Evolutionary conservation across 139 green algal genomes (phyloP).

Genomic region (Volvox africanus): DNA sequence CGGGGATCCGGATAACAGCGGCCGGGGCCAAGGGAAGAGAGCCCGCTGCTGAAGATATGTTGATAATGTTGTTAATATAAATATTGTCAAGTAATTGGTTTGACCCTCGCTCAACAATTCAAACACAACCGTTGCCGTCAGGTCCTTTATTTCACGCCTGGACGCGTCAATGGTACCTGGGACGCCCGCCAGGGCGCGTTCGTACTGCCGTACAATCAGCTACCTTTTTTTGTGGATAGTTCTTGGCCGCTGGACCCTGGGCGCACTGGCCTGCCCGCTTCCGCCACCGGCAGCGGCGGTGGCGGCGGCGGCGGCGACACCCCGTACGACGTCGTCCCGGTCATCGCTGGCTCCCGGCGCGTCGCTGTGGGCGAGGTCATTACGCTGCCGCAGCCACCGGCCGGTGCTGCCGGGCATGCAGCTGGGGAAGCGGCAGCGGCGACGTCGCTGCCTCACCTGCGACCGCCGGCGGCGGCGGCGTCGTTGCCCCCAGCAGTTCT

Average conservation of each 20-base stretch:
- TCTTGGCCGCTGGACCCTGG: constrained; percentile 55
- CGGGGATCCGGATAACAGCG: too few relatives aligned
- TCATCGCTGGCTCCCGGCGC: neutral
- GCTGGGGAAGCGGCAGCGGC: neutral
- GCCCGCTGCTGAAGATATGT: too few relatives aligned
- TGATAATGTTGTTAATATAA: too few relatives aligned
- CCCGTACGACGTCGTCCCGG: constrained; percentile 26
- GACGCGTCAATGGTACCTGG: constrained; percentile 34
- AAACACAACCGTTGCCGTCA: too few relatives aligned
- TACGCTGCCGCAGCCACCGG: neutral
- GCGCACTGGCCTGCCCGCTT: constrained; percentile 7
- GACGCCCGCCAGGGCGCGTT: neutral
- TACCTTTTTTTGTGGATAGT: constrained; percentile 53
- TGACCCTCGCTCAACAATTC: too few relatives aligned
- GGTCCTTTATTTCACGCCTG: constrained; percentile 57
- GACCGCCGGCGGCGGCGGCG: constrained; percentile 1
- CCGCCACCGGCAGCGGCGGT: neutral
- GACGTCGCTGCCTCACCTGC: neutral
- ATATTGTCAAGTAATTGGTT: too few relatives aligned
- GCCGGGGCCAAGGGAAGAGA: too few relatives aligned
- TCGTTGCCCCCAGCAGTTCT: constrained; percentile 44
- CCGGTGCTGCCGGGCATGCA: neutral
- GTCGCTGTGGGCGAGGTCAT: constrained; percentile 4
- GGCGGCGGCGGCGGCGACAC: neutral
- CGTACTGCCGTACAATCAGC: constrained; percentile 33